Conservation (phyloP, 108 stramenopile species). For the Fragilariopsis cylindrus region DNA sequence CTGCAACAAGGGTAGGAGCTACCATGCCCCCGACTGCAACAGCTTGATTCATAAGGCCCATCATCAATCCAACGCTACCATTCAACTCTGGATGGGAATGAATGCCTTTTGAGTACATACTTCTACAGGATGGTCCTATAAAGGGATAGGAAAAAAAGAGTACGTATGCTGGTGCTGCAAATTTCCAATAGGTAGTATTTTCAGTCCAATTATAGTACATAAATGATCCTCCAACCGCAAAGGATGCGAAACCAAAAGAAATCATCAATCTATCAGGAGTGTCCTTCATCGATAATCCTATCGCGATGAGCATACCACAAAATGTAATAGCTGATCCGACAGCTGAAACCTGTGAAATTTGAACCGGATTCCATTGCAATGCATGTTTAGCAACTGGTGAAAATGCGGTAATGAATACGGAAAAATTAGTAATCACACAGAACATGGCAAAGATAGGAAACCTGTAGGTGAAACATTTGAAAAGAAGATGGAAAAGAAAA, state of each 20-base stretch:
- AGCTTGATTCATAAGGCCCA: slow-evolving; percentile 64
- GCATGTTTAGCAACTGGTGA: slow-evolving; percentile 63
- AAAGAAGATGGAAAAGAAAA: background rate
- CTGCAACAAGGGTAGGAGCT: slow-evolving; percentile 65
- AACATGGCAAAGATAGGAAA: slow-evolving; percentile 51
- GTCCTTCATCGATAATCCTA: slow-evolving; percentile 25
- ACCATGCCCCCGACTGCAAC: slow-evolving; percentile 64
- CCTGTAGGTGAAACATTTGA: too few relatives aligned
- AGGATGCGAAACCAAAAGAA: slow-evolving; percentile 15
- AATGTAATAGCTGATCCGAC: slow-evolving; percentile 56
- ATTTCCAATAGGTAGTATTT: slow-evolving; percentile 26
- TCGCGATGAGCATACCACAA: slow-evolving; percentile 38
- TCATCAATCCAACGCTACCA: slow-evolving; percentile 60
- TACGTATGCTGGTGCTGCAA: slow-evolving; percentile 49
- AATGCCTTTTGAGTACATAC: slow-evolving; percentile 55
- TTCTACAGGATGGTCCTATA: slow-evolving; percentile 62
- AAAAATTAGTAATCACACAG: slow-evolving; percentile 6
- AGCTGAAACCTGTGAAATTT: slow-evolving; percentile 59
- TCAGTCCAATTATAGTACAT: slow-evolving; percentile 40
- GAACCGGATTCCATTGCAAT: slow-evolving; percentile 62
- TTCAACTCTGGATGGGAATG: slow-evolving; percentile 40
- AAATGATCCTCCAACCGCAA: slow-evolving; percentile 26
- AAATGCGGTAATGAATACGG: slow-evolving; percentile 60
- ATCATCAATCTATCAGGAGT: slow-evolving; percentile 27
- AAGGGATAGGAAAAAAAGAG: slow-evolving; percentile 59